Evolutionary conservation across 176 grass and related monocot species (phyloP).

Genomic region (Dendrocalamus sinicus): DNA sequence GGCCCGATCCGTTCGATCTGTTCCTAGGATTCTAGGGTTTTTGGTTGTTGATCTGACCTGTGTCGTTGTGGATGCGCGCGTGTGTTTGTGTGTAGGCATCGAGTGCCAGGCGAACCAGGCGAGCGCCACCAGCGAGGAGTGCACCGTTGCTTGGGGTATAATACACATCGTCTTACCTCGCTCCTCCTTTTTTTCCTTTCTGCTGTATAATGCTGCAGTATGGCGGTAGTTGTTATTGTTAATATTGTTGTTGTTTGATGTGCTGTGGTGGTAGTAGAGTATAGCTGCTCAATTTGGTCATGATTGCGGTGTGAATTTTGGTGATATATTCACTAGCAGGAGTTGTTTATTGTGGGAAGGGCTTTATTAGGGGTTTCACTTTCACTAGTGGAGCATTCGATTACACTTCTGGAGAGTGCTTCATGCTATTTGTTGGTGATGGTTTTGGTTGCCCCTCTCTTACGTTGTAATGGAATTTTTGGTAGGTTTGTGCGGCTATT

Average conservation of each 20-base stretch:
- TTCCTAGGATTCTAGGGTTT: slow-evolving; percentile 38
- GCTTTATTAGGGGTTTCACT: neutral
- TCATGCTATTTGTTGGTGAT: neutral
- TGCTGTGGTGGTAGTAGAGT: neutral
- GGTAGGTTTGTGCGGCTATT: neutral
- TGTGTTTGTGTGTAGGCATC: slow-evolving; percentile 73
- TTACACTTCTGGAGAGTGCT: neutral
- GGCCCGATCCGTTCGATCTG: slow-evolving; percentile 1
- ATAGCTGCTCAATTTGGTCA: neutral
- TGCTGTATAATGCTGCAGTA: neutral
- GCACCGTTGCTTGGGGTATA: slow-evolving; percentile 98
- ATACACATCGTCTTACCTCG: neutral
- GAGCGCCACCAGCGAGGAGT: slow-evolving; percentile 94
- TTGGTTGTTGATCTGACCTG: slow-evolving; percentile 11
- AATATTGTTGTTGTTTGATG: neutral
- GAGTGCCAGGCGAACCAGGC: slow-evolving; percentile 99
- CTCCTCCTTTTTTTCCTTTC: neutral
- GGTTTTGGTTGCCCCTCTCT: neutral
- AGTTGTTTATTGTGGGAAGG: neutral
- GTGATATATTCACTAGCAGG: neutral
- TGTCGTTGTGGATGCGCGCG: slow-evolving; percentile 10
- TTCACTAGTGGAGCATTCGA: neutral
- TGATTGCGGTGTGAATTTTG: neutral
- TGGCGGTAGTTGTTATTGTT: neutral
- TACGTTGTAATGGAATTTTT: neutral